Conservation (phyloP, 2,329 filamentous ascomycete genomes). For the Ophiostoma piceae region DNA sequence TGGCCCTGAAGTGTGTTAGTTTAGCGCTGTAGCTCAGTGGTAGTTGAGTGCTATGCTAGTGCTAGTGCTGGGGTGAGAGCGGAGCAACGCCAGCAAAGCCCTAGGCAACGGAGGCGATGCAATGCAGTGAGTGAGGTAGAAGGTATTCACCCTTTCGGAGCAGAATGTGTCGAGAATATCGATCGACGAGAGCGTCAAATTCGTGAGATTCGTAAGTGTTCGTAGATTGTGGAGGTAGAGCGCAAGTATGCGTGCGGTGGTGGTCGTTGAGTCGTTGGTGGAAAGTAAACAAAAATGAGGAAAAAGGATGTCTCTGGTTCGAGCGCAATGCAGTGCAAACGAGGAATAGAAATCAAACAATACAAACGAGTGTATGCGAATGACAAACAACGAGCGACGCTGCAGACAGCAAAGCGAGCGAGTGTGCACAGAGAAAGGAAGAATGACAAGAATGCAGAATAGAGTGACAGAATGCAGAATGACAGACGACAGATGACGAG, state of each 20-base stretch:
- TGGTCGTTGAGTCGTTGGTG: background rate
- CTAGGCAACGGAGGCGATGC: slow-evolving; percentile 13
- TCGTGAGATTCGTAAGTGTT: background rate
- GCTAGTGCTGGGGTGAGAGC: background rate
- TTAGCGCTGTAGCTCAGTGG: background rate
- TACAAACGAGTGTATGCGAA: slow-evolving; percentile 1
- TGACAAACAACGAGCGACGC: background rate
- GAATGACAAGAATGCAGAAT: background rate
- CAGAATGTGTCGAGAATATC: background rate
- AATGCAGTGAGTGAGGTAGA: background rate
- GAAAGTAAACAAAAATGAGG: slow-evolving; percentile 14
- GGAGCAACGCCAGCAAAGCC: slow-evolving; percentile 8
- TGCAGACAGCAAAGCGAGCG: background rate
- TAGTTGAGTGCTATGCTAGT: background rate
- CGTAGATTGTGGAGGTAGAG: background rate
- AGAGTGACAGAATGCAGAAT: background rate
- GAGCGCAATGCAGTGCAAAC: slow-evolving; percentile 4
- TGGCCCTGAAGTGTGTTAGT: slow-evolving; percentile 38
- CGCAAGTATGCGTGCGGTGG: background rate
- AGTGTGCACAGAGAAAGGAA: slow-evolving; percentile 5
- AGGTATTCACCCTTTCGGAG: slow-evolving; percentile 24
- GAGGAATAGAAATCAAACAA: background rate
- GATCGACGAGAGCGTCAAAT: background rate
- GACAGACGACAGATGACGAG: background rate
- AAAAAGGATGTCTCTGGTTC: background rate